phyloP scores from a whole-genome alignment of 805 yeast species.

The Saccharomycopsis guyanensis region DNA sequence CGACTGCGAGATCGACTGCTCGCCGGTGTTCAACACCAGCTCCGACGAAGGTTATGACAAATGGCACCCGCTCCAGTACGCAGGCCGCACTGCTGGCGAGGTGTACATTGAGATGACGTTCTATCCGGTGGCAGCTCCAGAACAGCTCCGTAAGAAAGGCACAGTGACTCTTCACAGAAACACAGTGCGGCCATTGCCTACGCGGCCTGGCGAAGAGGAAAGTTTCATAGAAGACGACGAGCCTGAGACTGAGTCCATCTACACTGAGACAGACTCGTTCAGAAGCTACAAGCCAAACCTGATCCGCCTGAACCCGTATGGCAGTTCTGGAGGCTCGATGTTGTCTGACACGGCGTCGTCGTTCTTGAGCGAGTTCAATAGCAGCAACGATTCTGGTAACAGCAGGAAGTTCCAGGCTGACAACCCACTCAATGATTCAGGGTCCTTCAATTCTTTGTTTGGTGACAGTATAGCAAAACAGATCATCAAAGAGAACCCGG shows the following conservation, averaged over 20 bases:
- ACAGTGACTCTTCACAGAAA: slow-evolving; percentile 14
- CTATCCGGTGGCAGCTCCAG: slow-evolving; percentile 45
- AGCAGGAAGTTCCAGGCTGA: not conserved
- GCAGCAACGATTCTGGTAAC: not conserved
- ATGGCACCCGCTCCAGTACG: slow-evolving; percentile 70
- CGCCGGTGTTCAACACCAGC: slow-evolving; percentile 59
- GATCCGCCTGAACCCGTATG: slow-evolving; percentile 1
- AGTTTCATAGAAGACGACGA: not conserved
- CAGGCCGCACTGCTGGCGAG: slow-evolving; percentile 76
- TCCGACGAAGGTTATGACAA: slow-evolving; percentile 71
- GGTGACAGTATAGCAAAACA: slow-evolving; percentile 13
- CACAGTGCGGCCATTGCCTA: slow-evolving; percentile 20
- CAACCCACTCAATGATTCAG: not conserved
- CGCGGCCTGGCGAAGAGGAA: slow-evolving; percentile 15
- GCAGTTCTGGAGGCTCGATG: not conserved
- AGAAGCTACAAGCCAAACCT: not conserved
- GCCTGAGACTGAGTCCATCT: not conserved
- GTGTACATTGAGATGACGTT: slow-evolving; percentile 88
- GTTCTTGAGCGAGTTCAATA: not conserved
- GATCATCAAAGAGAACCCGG: slow-evolving; percentile 18
- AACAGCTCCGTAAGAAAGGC: slow-evolving; percentile 15
- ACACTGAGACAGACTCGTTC: not conserved
- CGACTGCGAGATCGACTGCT: slow-evolving; percentile 68
- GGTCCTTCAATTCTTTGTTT: not conserved
- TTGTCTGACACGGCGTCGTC: not conserved